These are phyloP conservation scores for Leccinum pachyderme DNA, from an alignment of 1,284 basidiomycete genomes.

Conservation along the genomic window DNA sequence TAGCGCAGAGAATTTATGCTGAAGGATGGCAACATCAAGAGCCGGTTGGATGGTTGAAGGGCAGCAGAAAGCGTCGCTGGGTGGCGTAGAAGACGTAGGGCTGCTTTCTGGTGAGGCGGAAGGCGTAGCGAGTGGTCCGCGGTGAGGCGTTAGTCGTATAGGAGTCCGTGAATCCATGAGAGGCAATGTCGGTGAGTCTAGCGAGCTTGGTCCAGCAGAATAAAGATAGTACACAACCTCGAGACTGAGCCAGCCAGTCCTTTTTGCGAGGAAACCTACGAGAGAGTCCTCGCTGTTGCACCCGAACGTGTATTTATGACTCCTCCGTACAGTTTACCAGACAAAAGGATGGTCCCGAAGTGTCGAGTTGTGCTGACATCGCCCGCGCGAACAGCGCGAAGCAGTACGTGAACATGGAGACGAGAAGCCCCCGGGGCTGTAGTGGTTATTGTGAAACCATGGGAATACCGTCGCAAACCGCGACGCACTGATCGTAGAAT, in stretches of 20 bases:
- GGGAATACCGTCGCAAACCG: conserved; percentile 14
- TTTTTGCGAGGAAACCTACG: conserved; percentile 11
- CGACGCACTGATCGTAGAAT: conserved; percentile 8
- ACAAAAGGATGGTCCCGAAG: conserved; percentile 25
- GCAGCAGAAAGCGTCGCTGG: conserved; percentile 10
- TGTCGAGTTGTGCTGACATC: conserved; percentile 1
- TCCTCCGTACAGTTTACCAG: conserved; percentile 3
- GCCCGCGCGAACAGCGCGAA: conserved; percentile 1
- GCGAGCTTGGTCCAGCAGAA: conserved; percentile 12
- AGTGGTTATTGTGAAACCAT: conserved; percentile 32
- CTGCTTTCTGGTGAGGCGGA: conserved; percentile 21
- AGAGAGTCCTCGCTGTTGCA: conserved; percentile 8
- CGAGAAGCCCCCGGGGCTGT: conserved; percentile 13
- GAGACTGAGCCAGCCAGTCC: conserved; percentile 34
- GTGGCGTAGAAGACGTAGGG: conserved; percentile 21
- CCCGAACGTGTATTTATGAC: conserved; percentile 24
- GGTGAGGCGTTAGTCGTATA: conserved; percentile 26
- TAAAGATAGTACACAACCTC: conserved; percentile 16
- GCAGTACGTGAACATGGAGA: conserved; percentile 25
- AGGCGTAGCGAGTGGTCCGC: conserved; percentile 32
- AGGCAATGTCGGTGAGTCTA: conserved; percentile 18
- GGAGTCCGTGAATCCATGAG: conserved; percentile 32
- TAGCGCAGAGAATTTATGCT: conserved; percentile 10
- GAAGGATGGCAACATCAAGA: conserved; percentile 17
- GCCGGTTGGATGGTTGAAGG: conserved; percentile 3